Evolutionary conservation across 1,284 basidiomycete genomes (phyloP).

Genomic region (Vanrija pseudolonga): DNA sequence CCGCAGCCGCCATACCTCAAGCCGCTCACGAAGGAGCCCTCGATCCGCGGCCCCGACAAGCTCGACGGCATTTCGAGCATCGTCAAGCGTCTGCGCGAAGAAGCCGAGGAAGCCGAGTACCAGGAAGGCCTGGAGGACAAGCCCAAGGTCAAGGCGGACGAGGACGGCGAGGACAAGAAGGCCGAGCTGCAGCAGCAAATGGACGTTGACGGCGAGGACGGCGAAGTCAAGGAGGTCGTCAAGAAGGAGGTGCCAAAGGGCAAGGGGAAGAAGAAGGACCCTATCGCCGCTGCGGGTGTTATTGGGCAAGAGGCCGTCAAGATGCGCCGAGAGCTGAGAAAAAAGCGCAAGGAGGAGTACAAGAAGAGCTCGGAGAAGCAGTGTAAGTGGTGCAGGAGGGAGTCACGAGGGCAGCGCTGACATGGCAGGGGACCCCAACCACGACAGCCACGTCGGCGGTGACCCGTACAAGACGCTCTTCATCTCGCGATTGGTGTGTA

Average conservation of each 20-base stretch:
- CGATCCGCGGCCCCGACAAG: slow-evolving; percentile 65
- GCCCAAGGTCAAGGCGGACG: slow-evolving; percentile 11
- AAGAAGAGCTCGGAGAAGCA: slow-evolving; percentile 76
- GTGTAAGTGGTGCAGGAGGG: slow-evolving; percentile 56
- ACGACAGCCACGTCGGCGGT: slow-evolving; percentile 87
- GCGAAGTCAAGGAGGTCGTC: slow-evolving; percentile 70
- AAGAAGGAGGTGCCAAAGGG: slow-evolving; percentile 62
- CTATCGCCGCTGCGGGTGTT: slow-evolving; percentile 54
- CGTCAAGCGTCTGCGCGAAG: slow-evolving; percentile 69
- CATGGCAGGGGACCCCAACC: slow-evolving; percentile 45
- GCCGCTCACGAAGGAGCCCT: slow-evolving; percentile 75
- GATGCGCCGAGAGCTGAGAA: slow-evolving; percentile 71
- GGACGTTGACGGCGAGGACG: slow-evolving; percentile 56
- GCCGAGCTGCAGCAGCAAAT: not conserved
- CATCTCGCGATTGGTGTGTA: slow-evolving; percentile 77
- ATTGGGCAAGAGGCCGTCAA: slow-evolving; percentile 55
- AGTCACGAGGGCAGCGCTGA: not conserved
- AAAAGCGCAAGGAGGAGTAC: slow-evolving; percentile 71
- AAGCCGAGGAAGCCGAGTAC: slow-evolving; percentile 58
- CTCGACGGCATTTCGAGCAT: slow-evolving; percentile 70
- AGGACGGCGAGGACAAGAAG: slow-evolving; percentile 47
- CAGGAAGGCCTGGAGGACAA: slow-evolving; percentile 41
- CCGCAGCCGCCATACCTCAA: slow-evolving; percentile 79
- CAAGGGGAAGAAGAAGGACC: slow-evolving; percentile 56
- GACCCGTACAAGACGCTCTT: slow-evolving; percentile 99